phyloP scores from a whole-genome alignment of 805 yeast genomes.

The Yarrowia sp. region DNA sequence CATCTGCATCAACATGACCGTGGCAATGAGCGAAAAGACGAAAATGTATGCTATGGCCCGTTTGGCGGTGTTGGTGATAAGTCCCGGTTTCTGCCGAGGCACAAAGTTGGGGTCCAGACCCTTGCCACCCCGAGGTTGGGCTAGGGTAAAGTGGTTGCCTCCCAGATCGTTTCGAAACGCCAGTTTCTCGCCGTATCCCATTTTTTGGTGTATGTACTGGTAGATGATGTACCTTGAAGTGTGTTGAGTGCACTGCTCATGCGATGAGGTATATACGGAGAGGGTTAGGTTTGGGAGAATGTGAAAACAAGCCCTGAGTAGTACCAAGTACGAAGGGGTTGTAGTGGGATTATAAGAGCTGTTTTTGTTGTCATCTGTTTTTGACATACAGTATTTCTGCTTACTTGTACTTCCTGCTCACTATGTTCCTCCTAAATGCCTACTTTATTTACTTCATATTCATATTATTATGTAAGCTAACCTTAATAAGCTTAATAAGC shows the following conservation, averaged over 20 bases:
- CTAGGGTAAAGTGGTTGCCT: conserved; percentile 23
- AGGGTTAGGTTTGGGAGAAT: conserved; percentile 35
- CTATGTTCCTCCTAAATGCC: too few relatives aligned
- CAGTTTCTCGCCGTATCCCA: conserved; percentile 39
- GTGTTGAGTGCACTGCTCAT: conserved; percentile 15
- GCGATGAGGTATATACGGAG: conserved; percentile 37
- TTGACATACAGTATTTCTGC: too few relatives aligned
- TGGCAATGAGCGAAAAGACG: conserved; percentile 16
- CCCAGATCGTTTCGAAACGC: conserved; percentile 39
- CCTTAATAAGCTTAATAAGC: too few relatives aligned
- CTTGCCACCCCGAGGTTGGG: conserved; percentile 5
- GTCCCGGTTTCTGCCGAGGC: conserved; percentile 33
- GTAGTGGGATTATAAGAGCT: too few relatives aligned
- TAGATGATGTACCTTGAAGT: neutral
- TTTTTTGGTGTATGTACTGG: neutral
- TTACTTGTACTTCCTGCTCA: too few relatives aligned
- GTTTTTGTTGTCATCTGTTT: too few relatives aligned
- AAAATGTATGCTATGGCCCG: conserved; percentile 37
- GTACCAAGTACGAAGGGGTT: too few relatives aligned
- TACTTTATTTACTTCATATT: too few relatives aligned
- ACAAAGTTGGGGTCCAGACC: conserved; percentile 33
- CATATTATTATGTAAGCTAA: too few relatives aligned
- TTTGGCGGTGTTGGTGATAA: conserved; percentile 34
- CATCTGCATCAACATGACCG: conserved; percentile 18
- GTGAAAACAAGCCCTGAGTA: too few relatives aligned